Evolutionary conservation across 1,139 yeast species (phyloP).

Genomic region (Saccharomyces hybrid): DNA sequence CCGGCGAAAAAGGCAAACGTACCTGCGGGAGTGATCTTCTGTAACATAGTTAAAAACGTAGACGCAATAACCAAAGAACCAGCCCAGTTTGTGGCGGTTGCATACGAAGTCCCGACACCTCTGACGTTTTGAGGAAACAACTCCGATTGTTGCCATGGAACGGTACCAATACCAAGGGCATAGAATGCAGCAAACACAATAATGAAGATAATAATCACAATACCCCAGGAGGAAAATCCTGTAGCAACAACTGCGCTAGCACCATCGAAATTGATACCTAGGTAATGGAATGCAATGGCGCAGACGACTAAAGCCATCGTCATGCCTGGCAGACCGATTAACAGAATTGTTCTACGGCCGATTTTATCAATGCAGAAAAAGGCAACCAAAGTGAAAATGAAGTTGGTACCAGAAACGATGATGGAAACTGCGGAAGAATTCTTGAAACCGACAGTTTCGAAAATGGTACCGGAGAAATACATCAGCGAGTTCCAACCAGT

Average conservation of each 20-base stretch:
- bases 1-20: constrained; percentile 89
- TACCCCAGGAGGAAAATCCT: constrained; percentile 79
- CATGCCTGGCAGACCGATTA: constrained; percentile 77
- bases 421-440: constrained; percentile 91
- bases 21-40: constrained; percentile 88
- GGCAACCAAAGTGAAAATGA: constrained; percentile 75
- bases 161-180: constrained; percentile 92
- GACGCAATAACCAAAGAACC: constrained; percentile 88
- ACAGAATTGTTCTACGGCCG: constrained; percentile 76
- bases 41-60: constrained; percentile 88
- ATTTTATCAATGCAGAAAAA: constrained; percentile 74
- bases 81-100: constrained; percentile 92
- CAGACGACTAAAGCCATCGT: constrained; percentile 61
- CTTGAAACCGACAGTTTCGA: constrained; percentile 78
- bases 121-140: constrained; percentile 88
- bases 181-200: constrained; percentile 81
- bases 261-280: constrained; percentile 53
- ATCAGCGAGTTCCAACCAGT: constrained; percentile 92
- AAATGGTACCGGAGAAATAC: constrained; percentile 89
- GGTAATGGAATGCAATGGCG: constrained; percentile 83
- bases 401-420: constrained; percentile 87
- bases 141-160: constrained; percentile 98
- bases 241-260: constrained; percentile 37
- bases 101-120: constrained; percentile 83
- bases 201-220: constrained; percentile 77